These are phyloP conservation scores for Tillandsia leiboldiana DNA, from an alignment of 176 grass and related monocot genomes.

Conservation along the genomic window DNA sequence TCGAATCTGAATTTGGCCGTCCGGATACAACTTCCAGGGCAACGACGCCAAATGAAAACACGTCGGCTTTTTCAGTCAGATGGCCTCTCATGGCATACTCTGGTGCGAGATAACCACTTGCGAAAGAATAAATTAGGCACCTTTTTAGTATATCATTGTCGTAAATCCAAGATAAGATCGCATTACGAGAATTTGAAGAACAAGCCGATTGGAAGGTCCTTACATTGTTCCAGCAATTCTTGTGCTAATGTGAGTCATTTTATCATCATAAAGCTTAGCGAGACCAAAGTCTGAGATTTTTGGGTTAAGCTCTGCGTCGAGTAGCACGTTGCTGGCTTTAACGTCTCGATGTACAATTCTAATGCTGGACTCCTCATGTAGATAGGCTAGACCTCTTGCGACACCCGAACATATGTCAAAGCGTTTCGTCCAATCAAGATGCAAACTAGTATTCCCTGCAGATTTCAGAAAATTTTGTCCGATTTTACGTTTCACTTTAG, in stretches of 20 bases:
- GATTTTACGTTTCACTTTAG: background rate
- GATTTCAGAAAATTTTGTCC: background rate
- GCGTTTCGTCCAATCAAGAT: constrained; percentile 34
- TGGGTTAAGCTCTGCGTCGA: constrained; percentile 36
- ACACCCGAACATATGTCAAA: constrained; percentile 38
- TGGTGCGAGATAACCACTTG: constrained; percentile 43
- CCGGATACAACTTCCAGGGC: constrained; percentile 26
- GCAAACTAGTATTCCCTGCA: constrained; percentile 21
- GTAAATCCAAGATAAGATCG: background rate
- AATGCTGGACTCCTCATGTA: constrained; percentile 29
- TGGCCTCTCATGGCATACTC: constrained; percentile 28
- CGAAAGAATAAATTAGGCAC: background rate
- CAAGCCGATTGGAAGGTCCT: background rate
- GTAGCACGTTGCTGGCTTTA: constrained; percentile 24
- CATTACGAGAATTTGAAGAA: background rate
- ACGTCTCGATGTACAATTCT: constrained; percentile 30
- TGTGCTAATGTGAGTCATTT: constrained; percentile 41
- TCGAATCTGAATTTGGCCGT: constrained; percentile 23
- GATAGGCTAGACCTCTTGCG: constrained; percentile 35
- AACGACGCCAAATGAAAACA: constrained; percentile 28
- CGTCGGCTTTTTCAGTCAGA: constrained; percentile 25
- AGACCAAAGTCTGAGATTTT: constrained; percentile 54
- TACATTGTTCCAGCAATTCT: constrained; percentile 45
- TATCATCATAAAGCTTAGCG: constrained; percentile 40
- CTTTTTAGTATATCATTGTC: background rate